phyloP scores from a whole-genome alignment of 305 asterid species.

The Plantago coronopus region DNA sequence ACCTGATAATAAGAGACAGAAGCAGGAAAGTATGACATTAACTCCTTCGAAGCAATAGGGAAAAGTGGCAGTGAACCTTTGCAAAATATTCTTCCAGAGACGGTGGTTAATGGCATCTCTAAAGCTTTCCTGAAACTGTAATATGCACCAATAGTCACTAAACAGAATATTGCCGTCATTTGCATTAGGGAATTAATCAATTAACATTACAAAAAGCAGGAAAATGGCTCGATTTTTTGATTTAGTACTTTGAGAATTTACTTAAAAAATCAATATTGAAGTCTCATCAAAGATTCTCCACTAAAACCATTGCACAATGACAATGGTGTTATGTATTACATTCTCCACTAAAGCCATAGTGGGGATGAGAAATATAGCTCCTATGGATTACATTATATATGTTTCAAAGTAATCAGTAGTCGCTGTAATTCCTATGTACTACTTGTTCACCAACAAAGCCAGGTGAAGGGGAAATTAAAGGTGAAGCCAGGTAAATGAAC shows the following conservation, averaged over 20 bases:
- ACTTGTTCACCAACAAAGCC: too few relatives aligned
- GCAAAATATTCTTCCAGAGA: constrained; percentile 72
- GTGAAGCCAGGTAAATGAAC: neutral
- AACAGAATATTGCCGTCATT: constrained; percentile 11
- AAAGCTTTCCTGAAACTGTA: constrained; percentile 87
- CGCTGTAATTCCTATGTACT: too few relatives aligned
- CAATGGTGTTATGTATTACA: neutral
- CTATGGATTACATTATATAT: too few relatives aligned
- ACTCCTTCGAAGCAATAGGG: constrained; percentile 49
- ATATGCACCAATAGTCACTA: constrained; percentile 23
- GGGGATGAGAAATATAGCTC: too few relatives aligned
- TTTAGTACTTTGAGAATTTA: constrained; percentile 12
- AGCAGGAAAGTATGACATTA: constrained; percentile 40
- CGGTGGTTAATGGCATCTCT: constrained; percentile 77
- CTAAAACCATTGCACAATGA: constrained; percentile 4
- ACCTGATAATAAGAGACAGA: constrained; percentile 88
- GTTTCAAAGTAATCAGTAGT: too few relatives aligned
- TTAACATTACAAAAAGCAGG: constrained; percentile 19
- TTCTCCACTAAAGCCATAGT: too few relatives aligned
- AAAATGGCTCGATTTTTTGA: constrained; percentile 12
- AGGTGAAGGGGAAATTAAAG: too few relatives aligned
- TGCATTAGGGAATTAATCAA: constrained; percentile 1
- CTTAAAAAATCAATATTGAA: neutral
- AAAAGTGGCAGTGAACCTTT: constrained; percentile 81
- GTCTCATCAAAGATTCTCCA: neutral